Base-by-base conservation (phyloP, 257 asterid genomes). In the Solanum neorickii region DNA sequence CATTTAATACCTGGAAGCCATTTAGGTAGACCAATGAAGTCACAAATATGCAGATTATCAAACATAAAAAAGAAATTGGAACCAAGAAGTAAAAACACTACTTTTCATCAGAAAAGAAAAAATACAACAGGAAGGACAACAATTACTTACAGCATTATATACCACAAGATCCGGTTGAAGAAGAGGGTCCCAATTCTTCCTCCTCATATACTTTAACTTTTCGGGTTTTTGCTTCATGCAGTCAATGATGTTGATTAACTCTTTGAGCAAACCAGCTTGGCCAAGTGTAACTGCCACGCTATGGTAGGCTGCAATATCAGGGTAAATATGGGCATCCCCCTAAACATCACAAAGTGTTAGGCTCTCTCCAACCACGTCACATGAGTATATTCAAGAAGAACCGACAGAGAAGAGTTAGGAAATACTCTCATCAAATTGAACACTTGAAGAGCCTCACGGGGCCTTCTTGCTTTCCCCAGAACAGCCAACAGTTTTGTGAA, bases 221-320 rank as follows among this genome's bases (percentile, higher is more conserved):
- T 90, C 92, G 11, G 99, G 99, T 85, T 90, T 97, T 87, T 91
- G 92, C 93, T 92, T 97, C 99, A 97, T 93, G 89, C 89, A 75
- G 83, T 94, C 95, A 84, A 95, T 91, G 86, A 95, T 88, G 76
- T 83, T 92, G 90, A 97, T 80, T 93, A 97, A 91, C 91, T 97
- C 98, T 86, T 93, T 97, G 88, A 96, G 82, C 70, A 90, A 93
- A 89, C 99, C 99, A 90, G 93, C 95, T 95, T 95, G 99, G 47
- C 99, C 99, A 84, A 97, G 91, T 25, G 96, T 87, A 89, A 96
- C 99, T 27, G 97, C 95, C 88, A 96, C 89, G 86, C 98, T 88
- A 88, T 91, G 99, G 90, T 93, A 97, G 65, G 99, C 97, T 49
- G 99, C 97, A 95, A 96, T 94, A 93, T 96, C 99, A 74, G 99